Evolutionary conservation across 805 yeast genomes (phyloP), one percentile per base, ranked within the genome.

Genomic region (Hanseniaspora lindneri): DNA sequence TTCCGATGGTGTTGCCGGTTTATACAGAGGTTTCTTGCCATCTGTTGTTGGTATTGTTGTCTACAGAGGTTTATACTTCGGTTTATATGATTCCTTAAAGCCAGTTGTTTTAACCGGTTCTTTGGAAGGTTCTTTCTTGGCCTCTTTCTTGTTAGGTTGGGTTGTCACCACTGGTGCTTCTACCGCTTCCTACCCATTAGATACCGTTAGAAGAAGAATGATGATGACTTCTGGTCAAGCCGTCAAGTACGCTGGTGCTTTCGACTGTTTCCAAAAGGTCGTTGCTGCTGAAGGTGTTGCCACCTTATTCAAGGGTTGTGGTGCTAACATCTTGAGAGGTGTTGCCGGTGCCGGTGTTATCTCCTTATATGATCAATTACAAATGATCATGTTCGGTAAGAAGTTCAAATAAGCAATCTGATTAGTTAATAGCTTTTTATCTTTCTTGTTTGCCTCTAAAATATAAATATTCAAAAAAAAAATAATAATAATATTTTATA

Each of bases 201-300:
- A 87, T 75, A 87, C 96, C 67, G 87, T 87, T 68, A 88, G 96
- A 83, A 86, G 96, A 84, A 86, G 96, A 83, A 87, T 87, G 96
- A 87, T 87, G 96, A 87, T 87, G 96, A 87, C 96, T 63, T 88
- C 96, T 61, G 96, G 96, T 73, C 94, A 86, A 76, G 95, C 94
- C 66, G 94, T 87, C 65, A 87, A 88, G 77, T 87, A 87, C 77
- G 74, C 79, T 67, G 92, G 94, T 76, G 94, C 96, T 62, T 76
- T 84, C 70, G 96, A 88, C 72, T 85, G 92, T 73, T 80, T 83
- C 84, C 74, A 68, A 63, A 73, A 86, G 76, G 85, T 87, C 69
- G 89, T 88, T 62, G 94, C 94, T 61, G 86, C 92, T 68, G 96
- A 88, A 75, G 96, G 96, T 85, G 72, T 84, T 64, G 65, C 67